A percentile compares a stretch with the other conserved stretches of the same genome.
phyloP scores from a whole-genome alignment of 1,139 yeast genomes.

The Suhomyces terraborum region DNA sequence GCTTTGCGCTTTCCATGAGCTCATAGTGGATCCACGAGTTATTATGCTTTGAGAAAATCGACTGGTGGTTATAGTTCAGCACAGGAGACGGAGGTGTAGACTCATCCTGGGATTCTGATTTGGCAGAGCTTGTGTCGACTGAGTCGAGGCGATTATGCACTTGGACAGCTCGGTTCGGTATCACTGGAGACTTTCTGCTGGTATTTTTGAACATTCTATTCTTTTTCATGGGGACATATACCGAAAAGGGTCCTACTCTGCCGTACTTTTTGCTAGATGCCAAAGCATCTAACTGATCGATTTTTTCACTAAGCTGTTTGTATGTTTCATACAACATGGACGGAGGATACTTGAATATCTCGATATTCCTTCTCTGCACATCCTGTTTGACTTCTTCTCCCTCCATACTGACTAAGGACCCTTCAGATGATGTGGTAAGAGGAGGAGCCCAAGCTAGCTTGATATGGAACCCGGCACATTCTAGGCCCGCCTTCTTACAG shows the following conservation, averaged over 20 bases:
- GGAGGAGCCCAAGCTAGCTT: constrained; percentile 46
- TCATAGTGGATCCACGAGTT: constrained; percentile 41
- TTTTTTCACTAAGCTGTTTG: constrained; percentile 27
- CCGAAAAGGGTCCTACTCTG: constrained; percentile 39
- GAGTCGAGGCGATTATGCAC: not conserved
- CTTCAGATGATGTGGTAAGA: constrained; percentile 27
- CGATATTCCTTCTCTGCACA: constrained; percentile 42
- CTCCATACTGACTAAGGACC: constrained; percentile 24
- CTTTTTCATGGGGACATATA: constrained; percentile 16
- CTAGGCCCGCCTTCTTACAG: constrained; percentile 42
- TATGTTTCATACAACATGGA: constrained; percentile 37
- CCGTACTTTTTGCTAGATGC: constrained; percentile 1
- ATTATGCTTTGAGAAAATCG: constrained; percentile 26
- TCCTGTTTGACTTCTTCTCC: constrained; percentile 24
- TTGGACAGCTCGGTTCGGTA: not conserved
- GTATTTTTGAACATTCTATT: not conserved
- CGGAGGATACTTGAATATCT: constrained; percentile 37
- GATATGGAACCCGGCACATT: constrained; percentile 45
- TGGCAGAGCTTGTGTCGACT: constrained; percentile 1
- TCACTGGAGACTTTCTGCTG: not conserved
- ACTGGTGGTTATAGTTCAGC: constrained; percentile 5
- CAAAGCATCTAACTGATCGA: constrained; percentile 31
- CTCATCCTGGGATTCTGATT: not conserved
- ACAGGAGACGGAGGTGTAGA: constrained; percentile 2
- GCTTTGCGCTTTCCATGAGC: constrained; percentile 40